Conservation (phyloP, 805 yeast species). For the Kodamaea kaohsiungensis region DNA sequence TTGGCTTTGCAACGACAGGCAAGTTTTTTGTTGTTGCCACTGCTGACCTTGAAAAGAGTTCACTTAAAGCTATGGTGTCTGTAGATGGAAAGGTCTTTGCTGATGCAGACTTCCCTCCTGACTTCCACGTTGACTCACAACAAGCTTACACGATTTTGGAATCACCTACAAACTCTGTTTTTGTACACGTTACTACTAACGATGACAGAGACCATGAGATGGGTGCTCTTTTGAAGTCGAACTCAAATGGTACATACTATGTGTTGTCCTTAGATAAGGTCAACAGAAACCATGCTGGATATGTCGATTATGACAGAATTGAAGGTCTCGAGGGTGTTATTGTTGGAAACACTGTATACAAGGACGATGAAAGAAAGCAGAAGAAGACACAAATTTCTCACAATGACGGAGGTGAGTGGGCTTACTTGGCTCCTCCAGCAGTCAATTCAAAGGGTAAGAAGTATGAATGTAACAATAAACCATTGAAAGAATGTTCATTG, state of each 20-base stretch:
- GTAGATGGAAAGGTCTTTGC: slow-evolving; percentile 78
- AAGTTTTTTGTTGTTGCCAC: slow-evolving; percentile 75
- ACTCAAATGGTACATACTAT: slow-evolving; percentile 88
- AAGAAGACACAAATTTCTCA: slow-evolving; percentile 75
- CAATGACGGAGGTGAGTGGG: slow-evolving; percentile 93
- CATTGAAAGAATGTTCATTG: slow-evolving; percentile 67
- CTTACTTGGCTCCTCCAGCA: slow-evolving; percentile 65
- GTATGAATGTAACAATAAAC: slow-evolving; percentile 51
- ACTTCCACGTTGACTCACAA: slow-evolving; percentile 57
- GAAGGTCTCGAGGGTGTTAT: slow-evolving; percentile 85
- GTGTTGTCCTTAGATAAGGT: slow-evolving; percentile 67
- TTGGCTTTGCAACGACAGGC: slow-evolving; percentile 74
- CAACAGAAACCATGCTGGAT: slow-evolving; percentile 72
- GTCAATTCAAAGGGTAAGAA: slow-evolving; percentile 60
- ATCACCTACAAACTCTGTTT: slow-evolving; percentile 67
- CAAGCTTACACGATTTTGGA: slow-evolving; percentile 74
- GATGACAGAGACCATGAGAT: slow-evolving; percentile 51
- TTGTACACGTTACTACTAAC: slow-evolving; percentile 79
- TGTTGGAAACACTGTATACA: slow-evolving; percentile 64
- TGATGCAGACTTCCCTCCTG: slow-evolving; percentile 72
- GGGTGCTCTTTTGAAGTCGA: slow-evolving; percentile 84
- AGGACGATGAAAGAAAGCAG: slow-evolving; percentile 49
- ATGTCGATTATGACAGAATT: slow-evolving; percentile 85
- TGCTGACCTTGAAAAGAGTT: slow-evolving; percentile 43
- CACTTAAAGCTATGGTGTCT: slow-evolving; percentile 69